phyloP scores from a whole-genome alignment of 2,329 filamentous ascomycete genomes.

The Lachnellula hyalina region DNA sequence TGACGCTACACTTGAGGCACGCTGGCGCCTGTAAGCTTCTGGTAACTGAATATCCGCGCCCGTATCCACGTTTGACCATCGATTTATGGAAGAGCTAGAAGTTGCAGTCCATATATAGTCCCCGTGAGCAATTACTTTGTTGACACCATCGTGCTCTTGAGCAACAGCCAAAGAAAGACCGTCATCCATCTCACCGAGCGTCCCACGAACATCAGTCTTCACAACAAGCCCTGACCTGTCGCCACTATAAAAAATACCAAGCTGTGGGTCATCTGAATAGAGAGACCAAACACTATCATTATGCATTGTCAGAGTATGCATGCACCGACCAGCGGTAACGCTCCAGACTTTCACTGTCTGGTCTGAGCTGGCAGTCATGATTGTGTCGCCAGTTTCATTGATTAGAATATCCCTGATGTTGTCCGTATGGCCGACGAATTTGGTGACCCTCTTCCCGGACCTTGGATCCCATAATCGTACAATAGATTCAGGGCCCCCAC shows the following conservation, averaged over 20 bases:
- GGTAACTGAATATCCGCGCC: slow-evolving; percentile 63
- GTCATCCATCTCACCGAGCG: slow-evolving; percentile 71
- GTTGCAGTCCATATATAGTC: slow-evolving; percentile 66
- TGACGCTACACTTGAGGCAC: slow-evolving; percentile 41
- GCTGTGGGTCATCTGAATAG: slow-evolving; percentile 78
- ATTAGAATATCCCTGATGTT: slow-evolving; percentile 89
- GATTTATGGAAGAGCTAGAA: slow-evolving; percentile 67
- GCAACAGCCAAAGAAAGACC: slow-evolving; percentile 86
- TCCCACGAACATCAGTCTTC: slow-evolving; percentile 83
- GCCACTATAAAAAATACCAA: slow-evolving; percentile 90
- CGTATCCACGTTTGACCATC: slow-evolving; percentile 77
- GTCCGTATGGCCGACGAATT: slow-evolving; percentile 94
- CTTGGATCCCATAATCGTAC: slow-evolving; percentile 89
- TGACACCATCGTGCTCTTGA: slow-evolving; percentile 83
- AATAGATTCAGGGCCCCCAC: slow-evolving; percentile 88
- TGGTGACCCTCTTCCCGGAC: slow-evolving; percentile 85
- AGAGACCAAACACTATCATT: slow-evolving; percentile 97
- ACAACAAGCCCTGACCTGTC: slow-evolving; percentile 91
- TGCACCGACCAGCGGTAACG: slow-evolving; percentile 87
- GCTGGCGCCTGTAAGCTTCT: slow-evolving; percentile 45
- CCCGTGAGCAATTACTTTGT: slow-evolving; percentile 52
- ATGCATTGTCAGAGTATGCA: slow-evolving; percentile 98
- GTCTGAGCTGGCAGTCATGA: slow-evolving; percentile 91
- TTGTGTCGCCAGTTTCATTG: slow-evolving; percentile 80
- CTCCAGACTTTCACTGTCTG: slow-evolving; percentile 99